Evolutionary conservation across 352 stramenopile species (phyloP).

Genomic region (Globisporangium sylvaticum): DNA sequence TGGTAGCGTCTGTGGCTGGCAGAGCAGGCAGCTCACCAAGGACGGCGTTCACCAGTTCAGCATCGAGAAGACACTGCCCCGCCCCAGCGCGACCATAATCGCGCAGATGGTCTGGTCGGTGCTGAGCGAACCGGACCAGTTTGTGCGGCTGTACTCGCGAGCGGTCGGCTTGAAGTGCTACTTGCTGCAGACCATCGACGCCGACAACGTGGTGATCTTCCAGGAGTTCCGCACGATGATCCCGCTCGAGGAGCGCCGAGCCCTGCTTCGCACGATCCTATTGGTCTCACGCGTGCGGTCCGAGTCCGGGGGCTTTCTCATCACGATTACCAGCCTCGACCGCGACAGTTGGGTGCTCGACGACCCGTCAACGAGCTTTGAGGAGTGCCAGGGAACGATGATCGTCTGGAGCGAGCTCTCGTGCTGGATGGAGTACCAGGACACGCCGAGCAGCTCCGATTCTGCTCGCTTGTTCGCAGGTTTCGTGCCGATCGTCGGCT

Average conservation of each 20-base stretch:
- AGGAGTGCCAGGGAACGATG: background rate
- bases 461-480: slow-evolving; percentile 11
- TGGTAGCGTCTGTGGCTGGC: slow-evolving; percentile 8
- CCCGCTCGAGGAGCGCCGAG: background rate
- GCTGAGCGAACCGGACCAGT: slow-evolving; percentile 1
- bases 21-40: background rate
- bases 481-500: background rate
- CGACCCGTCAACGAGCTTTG: background rate
- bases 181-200: slow-evolving; percentile 14
- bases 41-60: slow-evolving; percentile 6
- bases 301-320: background rate
- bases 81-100: background rate
- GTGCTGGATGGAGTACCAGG: slow-evolving; percentile 13
- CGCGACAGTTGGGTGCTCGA: slow-evolving; percentile 3
- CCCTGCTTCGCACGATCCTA: background rate
- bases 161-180: slow-evolving; percentile 11
- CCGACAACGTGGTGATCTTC: slow-evolving; percentile 13
- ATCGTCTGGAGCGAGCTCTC: slow-evolving; percentile 17
- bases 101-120: slow-evolving; percentile 1
- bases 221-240: slow-evolving; percentile 15
- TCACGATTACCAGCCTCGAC: slow-evolving; percentile 9
- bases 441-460: background rate
- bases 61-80: slow-evolving; percentile 1
- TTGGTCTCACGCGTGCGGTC: slow-evolving; percentile 12
- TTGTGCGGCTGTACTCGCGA: background rate